phyloP scores from a whole-genome alignment of 2,329 filamentous ascomycete species.

The Clathrospora elynae region DNA sequence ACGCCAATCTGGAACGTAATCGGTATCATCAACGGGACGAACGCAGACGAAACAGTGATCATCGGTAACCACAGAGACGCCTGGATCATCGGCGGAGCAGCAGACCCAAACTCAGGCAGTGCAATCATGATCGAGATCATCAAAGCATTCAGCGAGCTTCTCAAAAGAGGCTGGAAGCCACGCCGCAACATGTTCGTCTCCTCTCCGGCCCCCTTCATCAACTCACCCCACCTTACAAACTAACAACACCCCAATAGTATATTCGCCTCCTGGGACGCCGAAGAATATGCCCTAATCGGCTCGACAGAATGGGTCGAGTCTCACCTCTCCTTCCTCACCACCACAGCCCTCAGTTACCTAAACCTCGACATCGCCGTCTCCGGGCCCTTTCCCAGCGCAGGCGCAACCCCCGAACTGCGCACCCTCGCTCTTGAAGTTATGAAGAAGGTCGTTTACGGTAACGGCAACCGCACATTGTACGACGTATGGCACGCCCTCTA shows the following conservation, averaged over 20 bases:
- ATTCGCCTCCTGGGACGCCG: slow-evolving; percentile 52
- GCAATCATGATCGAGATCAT: slow-evolving; percentile 57
- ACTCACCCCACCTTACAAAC: no score
- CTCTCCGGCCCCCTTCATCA: slow-evolving; percentile 48
- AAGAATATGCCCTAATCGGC: slow-evolving; percentile 47
- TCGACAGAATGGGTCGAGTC: slow-evolving; percentile 58
- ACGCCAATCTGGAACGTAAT: slow-evolving; percentile 79
- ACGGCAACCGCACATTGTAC: slow-evolving; percentile 50
- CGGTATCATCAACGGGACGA: slow-evolving; percentile 69
- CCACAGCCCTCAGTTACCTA: slow-evolving; percentile 54
- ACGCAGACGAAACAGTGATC: slow-evolving; percentile 60
- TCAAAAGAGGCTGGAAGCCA: slow-evolving; percentile 58
- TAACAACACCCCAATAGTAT: slow-evolving; percentile 45
- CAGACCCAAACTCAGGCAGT: slow-evolving; percentile 58
- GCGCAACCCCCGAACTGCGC: slow-evolving; percentile 50
- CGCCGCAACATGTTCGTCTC: slow-evolving; percentile 53
- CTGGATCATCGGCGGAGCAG: slow-evolving; percentile 60
- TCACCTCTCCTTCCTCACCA: slow-evolving; percentile 54
- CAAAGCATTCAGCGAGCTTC: slow-evolving; percentile 55
- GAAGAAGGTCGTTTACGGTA: slow-evolving; percentile 51
- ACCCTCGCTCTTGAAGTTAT: slow-evolving; percentile 40
- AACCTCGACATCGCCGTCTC: slow-evolving; percentile 58
- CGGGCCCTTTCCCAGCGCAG: slow-evolving; percentile 49
- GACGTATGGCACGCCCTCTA: slow-evolving; percentile 52
- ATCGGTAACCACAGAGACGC: slow-evolving; percentile 61